Evolutionary conservation across 148 eudicot genomes (phyloP).

Genomic region (Silene uniflora): DNA sequence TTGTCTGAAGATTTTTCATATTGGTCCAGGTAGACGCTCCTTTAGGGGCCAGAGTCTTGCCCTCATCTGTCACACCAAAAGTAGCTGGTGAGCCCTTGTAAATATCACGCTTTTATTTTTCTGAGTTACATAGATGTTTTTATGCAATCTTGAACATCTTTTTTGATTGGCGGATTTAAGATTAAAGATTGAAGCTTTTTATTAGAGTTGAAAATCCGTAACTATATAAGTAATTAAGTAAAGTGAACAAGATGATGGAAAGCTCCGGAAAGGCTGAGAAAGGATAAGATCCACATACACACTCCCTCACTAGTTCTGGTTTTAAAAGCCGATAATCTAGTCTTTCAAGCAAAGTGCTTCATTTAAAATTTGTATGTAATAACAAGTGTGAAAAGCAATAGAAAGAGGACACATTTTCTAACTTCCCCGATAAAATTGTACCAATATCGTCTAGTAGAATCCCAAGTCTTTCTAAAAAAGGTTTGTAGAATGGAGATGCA

Average conservation of each 20-base stretch:
- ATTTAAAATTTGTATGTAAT: not conserved
- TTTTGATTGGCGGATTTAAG: not conserved
- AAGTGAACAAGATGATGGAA: not conserved
- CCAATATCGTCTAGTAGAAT: not conserved
- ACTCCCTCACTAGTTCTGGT: not conserved
- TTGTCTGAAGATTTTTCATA: not conserved
- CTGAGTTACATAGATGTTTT: not conserved
- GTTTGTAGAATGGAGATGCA: conserved; percentile 7
- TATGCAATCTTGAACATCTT: not conserved
- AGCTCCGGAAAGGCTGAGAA: not conserved
- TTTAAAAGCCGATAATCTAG: not conserved
- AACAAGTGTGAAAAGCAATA: not conserved
- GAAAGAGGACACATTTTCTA: not conserved
- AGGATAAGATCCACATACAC: not conserved
- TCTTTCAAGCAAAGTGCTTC: not conserved
- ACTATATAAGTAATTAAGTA: not conserved
- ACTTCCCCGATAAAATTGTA: not conserved
- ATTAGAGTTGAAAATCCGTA: not conserved
- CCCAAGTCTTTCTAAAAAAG: not conserved
- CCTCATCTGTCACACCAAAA: conserved; percentile 24
- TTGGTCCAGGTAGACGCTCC: conserved; percentile 27
- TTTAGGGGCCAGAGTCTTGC: conserved; percentile 29
- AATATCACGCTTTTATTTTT: conserved; percentile 1
- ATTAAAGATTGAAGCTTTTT: not conserved
- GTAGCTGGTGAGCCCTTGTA: conserved; percentile 23